Base-by-base conservation (phyloP, 306 rosid genomes). In the Acacia acuminata region DNA sequence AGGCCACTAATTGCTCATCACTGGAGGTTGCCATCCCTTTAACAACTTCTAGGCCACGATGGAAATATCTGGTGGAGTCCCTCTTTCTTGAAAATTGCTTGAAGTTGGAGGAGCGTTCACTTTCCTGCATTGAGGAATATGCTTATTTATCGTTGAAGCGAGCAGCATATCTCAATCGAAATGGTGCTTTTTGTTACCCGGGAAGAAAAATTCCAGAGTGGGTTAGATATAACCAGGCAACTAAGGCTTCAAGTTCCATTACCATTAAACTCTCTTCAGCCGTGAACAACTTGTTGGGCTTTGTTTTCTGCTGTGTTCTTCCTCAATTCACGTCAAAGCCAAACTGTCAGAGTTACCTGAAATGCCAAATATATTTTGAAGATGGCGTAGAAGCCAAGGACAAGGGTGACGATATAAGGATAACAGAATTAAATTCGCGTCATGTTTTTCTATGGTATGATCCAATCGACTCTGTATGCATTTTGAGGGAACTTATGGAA, bases 371-470 rank as follows among this genome's bases (percentile, higher is more conserved):
- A 27, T 4, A 17, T 17, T 34, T 71, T 45, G 76, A 71, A 25
- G 75, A 22, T 70, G 53, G 75, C 10, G 75, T 20, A 4, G 14
- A 70, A 43, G 34, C 40, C 9, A 14, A 70, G 4, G 34, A n/a
- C 12, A 7, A 3, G 7, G 20, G n/a, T 44, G 22, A 44, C 3
- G 58, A 56, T 34, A 71, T 56, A 6, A 3, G 0, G 14, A 12
- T 79, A 22, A 20, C 36, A 9, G 50, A 43, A 22, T 71, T 80
- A 77, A 71, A 43, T 58, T 71, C 78, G 13, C 43, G 56, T 58
- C 78, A 80, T 80, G 83, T 80, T 71, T 80, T 71, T 43, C 5
- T 71, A 8, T 79, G 83, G 78, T 80, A 80, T 30, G 78, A 71
- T 19, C 77, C 63, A 56, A 19, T 71, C 38, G 44, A 68, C 40